Evolutionary conservation across 2,329 filamentous ascomycete species (phyloP).

Genomic region (Hirsutella thompsonii): DNA sequence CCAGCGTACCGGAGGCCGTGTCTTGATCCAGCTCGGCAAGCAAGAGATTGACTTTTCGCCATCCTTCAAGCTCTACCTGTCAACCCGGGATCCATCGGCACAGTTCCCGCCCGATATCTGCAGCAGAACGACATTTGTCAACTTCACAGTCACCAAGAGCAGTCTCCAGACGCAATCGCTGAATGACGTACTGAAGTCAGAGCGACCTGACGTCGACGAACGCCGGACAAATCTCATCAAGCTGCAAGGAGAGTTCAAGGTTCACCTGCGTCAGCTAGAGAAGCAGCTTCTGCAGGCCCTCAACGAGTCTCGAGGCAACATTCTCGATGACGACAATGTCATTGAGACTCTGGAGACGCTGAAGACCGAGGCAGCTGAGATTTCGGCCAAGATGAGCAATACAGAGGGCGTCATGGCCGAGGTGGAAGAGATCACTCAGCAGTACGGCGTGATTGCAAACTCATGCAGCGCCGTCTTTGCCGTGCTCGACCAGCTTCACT

Average conservation of each 20-base stretch:
- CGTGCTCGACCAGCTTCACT: conserved; percentile 90
- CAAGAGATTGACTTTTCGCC: conserved; percentile 99
- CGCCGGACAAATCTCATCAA: conserved; percentile 95
- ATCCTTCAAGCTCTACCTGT: conserved; percentile 87
- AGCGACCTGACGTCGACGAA: conserved; percentile 94
- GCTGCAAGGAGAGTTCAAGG: conserved; percentile 96
- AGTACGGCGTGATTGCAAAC: conserved; percentile 85
- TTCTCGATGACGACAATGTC: conserved; percentile 94
- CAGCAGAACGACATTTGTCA: conserved; percentile 97
- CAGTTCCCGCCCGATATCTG: conserved; percentile 94
- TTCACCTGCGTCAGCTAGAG: conserved; percentile 92
- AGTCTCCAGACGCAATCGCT: conserved; percentile 96
- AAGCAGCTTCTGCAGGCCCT: conserved; percentile 87
- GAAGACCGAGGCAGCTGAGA: conserved; percentile 94
- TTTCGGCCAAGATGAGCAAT: conserved; percentile 89
- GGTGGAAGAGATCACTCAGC: conserved; percentile 87
- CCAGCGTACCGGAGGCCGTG: conserved; percentile 94
- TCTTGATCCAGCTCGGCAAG: conserved; percentile 94
- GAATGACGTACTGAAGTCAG: conserved; percentile 93
- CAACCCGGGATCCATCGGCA: conserved; percentile 89
- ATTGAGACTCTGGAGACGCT: conserved; percentile 95
- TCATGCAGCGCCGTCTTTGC: conserved; percentile 97
- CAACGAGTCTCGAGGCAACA: conserved; percentile 95
- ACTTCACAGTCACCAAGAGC: conserved; percentile 98
- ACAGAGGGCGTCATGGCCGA: conserved; percentile 98